Percentiles rank a stretch among this genome's conserved stretches.
These are phyloP conservation scores for Fusarium austroafricanum DNA, from an alignment of 2,329 filamentous ascomycete species.

Conservation along the genomic window DNA sequence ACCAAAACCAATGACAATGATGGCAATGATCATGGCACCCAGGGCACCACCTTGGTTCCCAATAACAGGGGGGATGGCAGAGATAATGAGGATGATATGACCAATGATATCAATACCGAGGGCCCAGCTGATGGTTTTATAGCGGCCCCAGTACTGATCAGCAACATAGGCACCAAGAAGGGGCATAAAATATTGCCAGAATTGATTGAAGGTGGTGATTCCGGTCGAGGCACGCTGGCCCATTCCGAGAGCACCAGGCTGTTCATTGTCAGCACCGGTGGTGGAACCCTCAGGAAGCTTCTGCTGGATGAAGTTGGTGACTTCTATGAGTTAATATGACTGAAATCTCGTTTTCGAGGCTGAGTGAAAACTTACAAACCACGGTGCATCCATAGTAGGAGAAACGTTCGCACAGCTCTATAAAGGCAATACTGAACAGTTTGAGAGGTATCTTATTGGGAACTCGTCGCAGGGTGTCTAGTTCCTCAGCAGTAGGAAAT, in stretches of 20 bases:
- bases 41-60: conserved; percentile 66
- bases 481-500: conserved; percentile 52
- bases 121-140: conserved; percentile 73
- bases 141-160: conserved; percentile 73
- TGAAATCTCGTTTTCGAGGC: background rate
- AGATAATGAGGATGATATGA: conserved; percentile 73
- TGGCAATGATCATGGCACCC: conserved; percentile 72
- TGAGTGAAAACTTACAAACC: conserved; percentile 64
- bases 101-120: conserved; percentile 72
- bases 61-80: conserved; percentile 73
- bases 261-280: conserved; percentile 61
- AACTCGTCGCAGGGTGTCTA: conserved; percentile 64
- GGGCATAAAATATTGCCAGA: conserved; percentile 71
- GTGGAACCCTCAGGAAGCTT: conserved; percentile 64
- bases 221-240: conserved; percentile 64
- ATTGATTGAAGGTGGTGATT: conserved; percentile 62
- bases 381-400: conserved; percentile 77
- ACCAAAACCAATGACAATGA: conserved; percentile 65
- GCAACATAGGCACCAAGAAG: conserved; percentile 63
- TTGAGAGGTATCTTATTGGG: conserved; percentile 68
- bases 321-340: conserved; percentile 35
- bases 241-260: conserved; percentile 67
- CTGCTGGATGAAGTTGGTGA: conserved; percentile 73
- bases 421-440: conserved; percentile 72
- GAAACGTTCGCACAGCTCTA: conserved; percentile 78